Conservation (phyloP, 441 rosid genomes). For the Gossypium schwendimanii region DNA sequence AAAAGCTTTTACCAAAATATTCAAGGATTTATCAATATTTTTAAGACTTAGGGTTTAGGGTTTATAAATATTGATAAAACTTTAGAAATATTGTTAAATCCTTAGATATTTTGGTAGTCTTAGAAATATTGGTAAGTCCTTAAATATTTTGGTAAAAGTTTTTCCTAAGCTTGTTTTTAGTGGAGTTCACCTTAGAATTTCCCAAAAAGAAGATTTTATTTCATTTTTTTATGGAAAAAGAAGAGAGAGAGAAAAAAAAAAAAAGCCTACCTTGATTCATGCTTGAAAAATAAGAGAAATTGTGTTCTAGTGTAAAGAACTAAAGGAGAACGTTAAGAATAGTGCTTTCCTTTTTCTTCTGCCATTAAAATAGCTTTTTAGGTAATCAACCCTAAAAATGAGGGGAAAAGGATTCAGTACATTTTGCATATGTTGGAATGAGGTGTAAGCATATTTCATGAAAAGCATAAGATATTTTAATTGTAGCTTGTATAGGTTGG, state of each 20-base stretch:
- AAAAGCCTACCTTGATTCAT: neutral
- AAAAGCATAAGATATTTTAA: neutral
- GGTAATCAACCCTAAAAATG: neutral
- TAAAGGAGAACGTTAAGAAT: neutral
- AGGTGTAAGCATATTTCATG: neutral
- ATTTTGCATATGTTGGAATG: neutral
- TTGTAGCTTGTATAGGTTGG: neutral
- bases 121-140: neutral
- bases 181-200: too few species aligned
- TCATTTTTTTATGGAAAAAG: neutral
- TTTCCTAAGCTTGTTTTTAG: neutral
- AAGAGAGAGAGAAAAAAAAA: neutral
- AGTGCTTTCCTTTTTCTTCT: neutral
- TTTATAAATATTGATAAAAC: neutral
- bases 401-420: neutral
- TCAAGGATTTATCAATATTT: too few species aligned
- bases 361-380: neutral
- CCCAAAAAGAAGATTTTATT: too few species aligned
- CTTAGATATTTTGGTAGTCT: neutral
- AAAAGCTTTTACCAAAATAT: neutral
- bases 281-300: neutral
- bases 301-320: neutral
- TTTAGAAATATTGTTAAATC: too few species aligned
- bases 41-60: too few species aligned
- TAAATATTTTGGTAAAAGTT: neutral